Conservation (phyloP, 805 yeast species). For the Zygosaccharomyces gambellarensis region DNA sequence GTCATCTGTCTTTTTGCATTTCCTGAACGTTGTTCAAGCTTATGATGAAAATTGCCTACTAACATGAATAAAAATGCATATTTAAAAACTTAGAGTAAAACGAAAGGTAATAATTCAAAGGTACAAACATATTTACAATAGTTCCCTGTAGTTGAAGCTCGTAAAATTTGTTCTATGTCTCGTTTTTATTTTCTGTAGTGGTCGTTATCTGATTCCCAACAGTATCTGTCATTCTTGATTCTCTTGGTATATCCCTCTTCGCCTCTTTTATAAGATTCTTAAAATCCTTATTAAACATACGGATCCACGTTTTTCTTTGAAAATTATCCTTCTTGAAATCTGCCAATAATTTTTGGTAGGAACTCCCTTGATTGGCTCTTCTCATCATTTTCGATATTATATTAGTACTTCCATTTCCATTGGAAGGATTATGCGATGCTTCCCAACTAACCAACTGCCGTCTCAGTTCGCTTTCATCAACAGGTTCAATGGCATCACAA, state of each 20-base stretch:
- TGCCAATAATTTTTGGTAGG: constrained; percentile 20
- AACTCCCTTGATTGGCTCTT: constrained; percentile 39
- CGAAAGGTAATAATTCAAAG: neutral
- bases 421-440: constrained; percentile 24
- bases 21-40: neutral
- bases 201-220: neutral
- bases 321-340: constrained; percentile 45
- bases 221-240: constrained; percentile 7
- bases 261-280: constrained; percentile 38
- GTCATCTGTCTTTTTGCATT: neutral
- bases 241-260: constrained; percentile 25
- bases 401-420: constrained; percentile 20
- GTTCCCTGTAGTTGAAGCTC: neutral
- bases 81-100: neutral
- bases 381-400: constrained; percentile 26
- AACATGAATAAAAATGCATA: neutral
- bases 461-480: constrained; percentile 48
- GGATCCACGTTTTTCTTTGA: constrained; percentile 42
- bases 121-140: neutral
- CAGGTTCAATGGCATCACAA: constrained; percentile 63
- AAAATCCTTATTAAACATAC: constrained; percentile 39
- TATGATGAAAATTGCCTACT: neutral
- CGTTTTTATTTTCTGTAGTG: neutral
- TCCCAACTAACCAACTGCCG: constrained; percentile 69
- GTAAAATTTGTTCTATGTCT: neutral